These are phyloP conservation scores for Mrakia gelida DNA, from an alignment of 768 basidiomycete genomes.

Conservation along the genomic window DNA sequence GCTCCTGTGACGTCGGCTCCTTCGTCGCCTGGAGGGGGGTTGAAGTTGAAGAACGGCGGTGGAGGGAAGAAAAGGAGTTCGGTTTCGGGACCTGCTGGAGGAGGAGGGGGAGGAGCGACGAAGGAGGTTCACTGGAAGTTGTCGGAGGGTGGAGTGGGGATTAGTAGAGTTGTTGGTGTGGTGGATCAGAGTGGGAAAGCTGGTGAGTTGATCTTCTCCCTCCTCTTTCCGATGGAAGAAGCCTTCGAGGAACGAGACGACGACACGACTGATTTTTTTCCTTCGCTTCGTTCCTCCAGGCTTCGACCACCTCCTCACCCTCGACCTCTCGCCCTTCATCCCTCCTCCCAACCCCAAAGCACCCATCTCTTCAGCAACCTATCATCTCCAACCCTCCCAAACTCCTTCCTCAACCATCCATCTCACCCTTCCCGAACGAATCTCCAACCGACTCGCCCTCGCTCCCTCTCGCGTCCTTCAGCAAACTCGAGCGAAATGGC, in stretches of 20 bases:
- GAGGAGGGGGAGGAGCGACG: conserved; percentile 2
- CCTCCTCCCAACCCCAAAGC: too few species aligned
- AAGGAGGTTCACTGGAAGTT: conserved; percentile 47
- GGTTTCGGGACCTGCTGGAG: conserved; percentile 26
- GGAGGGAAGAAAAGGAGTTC: conserved; percentile 36
- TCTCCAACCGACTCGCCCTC: conserved; percentile 28
- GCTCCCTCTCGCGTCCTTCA: conserved; percentile 32
- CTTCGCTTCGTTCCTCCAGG: conserved; percentile 32
- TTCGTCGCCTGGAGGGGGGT: conserved; percentile 1
- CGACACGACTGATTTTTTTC: background rate
- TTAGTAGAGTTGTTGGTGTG: conserved; percentile 53
- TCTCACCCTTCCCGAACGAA: conserved; percentile 42
- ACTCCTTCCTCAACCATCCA: conserved; percentile 37
- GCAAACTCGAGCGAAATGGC: conserved; percentile 48
- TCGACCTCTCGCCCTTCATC: conserved; percentile 51
- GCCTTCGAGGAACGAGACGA: too few species aligned
- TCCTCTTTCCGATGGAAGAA: background rate
- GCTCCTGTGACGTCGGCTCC: too few species aligned
- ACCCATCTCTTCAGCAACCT: too few species aligned
- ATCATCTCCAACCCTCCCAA: too few species aligned
- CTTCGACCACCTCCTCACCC: conserved; percentile 46
- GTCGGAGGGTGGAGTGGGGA: conserved; percentile 49
- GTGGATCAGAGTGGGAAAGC: conserved; percentile 45
- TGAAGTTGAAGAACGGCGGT: conserved; percentile 17
- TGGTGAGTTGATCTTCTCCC: conserved; percentile 33